A percentile compares a stretch with the other conserved stretches of the same genome.
Conservation (phyloP, 169 alveolate genomes). For the Theileria sp. region DNA sequence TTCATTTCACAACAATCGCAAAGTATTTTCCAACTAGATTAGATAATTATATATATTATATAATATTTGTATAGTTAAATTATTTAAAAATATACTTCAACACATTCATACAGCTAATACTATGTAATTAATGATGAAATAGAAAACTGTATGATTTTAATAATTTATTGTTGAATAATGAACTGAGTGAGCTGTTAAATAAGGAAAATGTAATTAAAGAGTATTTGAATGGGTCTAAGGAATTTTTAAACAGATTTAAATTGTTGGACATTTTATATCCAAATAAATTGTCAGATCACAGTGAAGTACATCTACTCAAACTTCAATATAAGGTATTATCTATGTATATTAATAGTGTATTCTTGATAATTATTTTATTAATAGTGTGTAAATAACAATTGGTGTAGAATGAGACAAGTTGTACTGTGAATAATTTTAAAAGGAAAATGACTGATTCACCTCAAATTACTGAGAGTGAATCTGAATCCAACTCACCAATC, state of each 20-base stretch:
- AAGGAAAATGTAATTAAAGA: not conserved
- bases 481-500: conserved; percentile 41
- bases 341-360: no score
- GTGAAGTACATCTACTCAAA: conserved; percentile 9
- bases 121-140: not conserved
- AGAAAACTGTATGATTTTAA: conserved; percentile 54
- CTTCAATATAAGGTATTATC: conserved; percentile 6
- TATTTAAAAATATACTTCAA: no score
- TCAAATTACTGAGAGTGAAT: not conserved
- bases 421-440: conserved; percentile 1
- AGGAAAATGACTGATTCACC: conserved; percentile 37
- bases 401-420: conserved; percentile 7
- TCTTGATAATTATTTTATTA: not conserved
- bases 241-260: not conserved
- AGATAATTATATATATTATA: not conserved
- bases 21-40: conserved; percentile 2
- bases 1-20: conserved; percentile 49
- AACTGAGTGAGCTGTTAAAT: conserved; percentile 32
- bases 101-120: no score
- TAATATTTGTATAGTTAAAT: not conserved
- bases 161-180: conserved; percentile 34
- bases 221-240: not conserved
- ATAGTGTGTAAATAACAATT: not conserved
- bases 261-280: conserved; percentile 23
- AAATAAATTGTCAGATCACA: not conserved